These are phyloP conservation scores for Phialocephala subalpina DNA, from an alignment of 2,329 filamentous ascomycete genomes.

Conservation along the genomic window DNA sequence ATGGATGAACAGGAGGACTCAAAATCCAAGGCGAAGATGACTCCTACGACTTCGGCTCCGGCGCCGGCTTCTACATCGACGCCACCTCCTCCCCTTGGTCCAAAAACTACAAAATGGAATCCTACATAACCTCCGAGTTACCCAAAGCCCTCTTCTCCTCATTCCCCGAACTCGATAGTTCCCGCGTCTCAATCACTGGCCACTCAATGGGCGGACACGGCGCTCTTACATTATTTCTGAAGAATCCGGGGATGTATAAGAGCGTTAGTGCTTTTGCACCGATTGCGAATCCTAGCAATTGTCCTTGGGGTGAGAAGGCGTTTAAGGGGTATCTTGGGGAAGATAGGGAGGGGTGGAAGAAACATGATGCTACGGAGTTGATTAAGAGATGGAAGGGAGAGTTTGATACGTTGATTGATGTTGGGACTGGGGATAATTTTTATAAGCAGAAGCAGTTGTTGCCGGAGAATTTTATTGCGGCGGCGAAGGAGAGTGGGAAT, in stretches of 20 bases:
- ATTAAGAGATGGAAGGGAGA: conserved; percentile 75
- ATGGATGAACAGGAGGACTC: conserved; percentile 66
- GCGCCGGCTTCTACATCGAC: conserved; percentile 94
- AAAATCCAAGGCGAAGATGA: conserved; percentile 86
- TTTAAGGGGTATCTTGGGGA: conserved; percentile 90
- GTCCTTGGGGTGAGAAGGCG: conserved; percentile 95
- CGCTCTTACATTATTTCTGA: conserved; percentile 89
- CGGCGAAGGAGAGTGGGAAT: conserved; percentile 78
- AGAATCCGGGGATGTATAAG: conserved; percentile 89
- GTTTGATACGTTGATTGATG: conserved; percentile 85
- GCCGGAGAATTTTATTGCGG: conserved; percentile 89
- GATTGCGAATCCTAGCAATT: conserved; percentile 84
- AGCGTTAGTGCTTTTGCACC: conserved; percentile 91
- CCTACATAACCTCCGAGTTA: conserved; percentile 90
- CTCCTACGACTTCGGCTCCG: conserved; percentile 88
- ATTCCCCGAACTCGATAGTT: conserved; percentile 76
- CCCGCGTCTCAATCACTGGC: conserved; percentile 83
- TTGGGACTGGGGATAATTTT: conserved; percentile 94
- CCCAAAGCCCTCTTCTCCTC: conserved; percentile 76
- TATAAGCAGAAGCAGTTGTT: conserved; percentile 94
- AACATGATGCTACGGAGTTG: conserved; percentile 92
- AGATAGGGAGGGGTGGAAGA: conserved; percentile 79
- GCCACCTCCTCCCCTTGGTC: conserved; percentile 79
- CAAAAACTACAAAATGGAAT: conserved; percentile 91
- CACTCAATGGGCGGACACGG: conserved; percentile 99